Conservation (phyloP, 352 stramenopile genomes). For the Globisporangium sylvaticum region DNA sequence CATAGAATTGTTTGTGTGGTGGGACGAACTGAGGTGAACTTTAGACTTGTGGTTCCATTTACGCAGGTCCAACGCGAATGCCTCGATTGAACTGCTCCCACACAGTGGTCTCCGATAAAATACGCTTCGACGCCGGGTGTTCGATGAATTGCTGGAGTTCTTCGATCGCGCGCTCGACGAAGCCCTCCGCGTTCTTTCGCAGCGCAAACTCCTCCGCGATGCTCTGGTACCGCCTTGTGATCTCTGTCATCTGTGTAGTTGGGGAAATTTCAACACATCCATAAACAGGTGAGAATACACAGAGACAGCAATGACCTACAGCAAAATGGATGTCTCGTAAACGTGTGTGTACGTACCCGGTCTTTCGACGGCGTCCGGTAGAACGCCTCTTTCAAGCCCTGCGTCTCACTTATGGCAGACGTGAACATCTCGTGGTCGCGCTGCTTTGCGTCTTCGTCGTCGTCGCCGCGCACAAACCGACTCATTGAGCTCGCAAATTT, state of each 20-base stretch:
- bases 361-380: slow-evolving; percentile 67
- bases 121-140: slow-evolving; percentile 54
- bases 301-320: neutral
- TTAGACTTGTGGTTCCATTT: neutral
- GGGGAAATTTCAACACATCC: neutral
- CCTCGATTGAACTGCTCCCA: slow-evolving; percentile 61
- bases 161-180: slow-evolving; percentile 68
- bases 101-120: slow-evolving; percentile 57
- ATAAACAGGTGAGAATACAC: neutral
- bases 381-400: slow-evolving; percentile 56
- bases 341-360: slow-evolving; percentile 27
- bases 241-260: slow-evolving; percentile 56
- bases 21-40: neutral
- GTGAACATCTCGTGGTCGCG: slow-evolving; percentile 35
- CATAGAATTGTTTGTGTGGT: neutral
- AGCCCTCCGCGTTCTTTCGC: slow-evolving; percentile 53
- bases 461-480: slow-evolving; percentile 61
- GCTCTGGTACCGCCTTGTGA: slow-evolving; percentile 65
- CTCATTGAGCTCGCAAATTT: slow-evolving; percentile 62
- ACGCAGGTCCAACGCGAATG: slow-evolving; percentile 65
- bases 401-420: slow-evolving; percentile 45
- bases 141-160: slow-evolving; percentile 78
- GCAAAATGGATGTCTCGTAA: neutral
- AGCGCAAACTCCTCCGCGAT: slow-evolving; percentile 68
- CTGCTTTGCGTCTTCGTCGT: slow-evolving; percentile 38